Base-by-base conservation (phyloP, 805 yeast genomes). In the Teunomyces pallodes region DNA sequence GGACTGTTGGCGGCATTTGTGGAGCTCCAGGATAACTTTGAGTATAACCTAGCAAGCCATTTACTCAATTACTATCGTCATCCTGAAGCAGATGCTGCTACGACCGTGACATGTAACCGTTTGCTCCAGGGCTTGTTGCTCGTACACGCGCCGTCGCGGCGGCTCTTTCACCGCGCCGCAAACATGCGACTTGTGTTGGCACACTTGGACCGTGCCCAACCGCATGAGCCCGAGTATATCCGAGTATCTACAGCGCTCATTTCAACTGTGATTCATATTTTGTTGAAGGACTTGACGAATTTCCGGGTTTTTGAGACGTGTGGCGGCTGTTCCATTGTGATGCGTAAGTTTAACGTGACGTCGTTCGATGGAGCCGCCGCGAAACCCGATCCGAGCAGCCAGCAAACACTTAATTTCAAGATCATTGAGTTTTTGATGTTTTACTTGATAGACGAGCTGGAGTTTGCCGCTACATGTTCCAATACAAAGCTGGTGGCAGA, bases 361-460 rank as follows among this genome's bases (percentile, higher is more conserved):
- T 46, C 49, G 32, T 51, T 63, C 10, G 39, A 43, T 2, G 27
- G 24, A 41, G 16, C 41, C 47, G 12, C 20, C 38, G 16, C 35
- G 7, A 10, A 10, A n/a, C 9, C 27, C 27, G 32, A 42, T 13
- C 26, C 16, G 10, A 30, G 13, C 28, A 36, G 30, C 35, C 70
- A 67, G 50, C 82, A 82, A 55, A 75, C 75, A 30, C 76, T 85
- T 10, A 83, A 83, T 55, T 78, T 84, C 53, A 81, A 83, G 54
- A 75, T 83, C 9, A 72, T 86, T 43, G 91, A 86, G 65, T 86
- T 86, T 60, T 66, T 86, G 45, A 79, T 86, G 47, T 83, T 85
- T 59, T 86, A 86, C 57, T 64, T 86, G 47, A 73, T 81, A 7
- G 90, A 89, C 9, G 92, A 85, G 61, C 65, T 77, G n/a, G 54